Evolutionary conservation across 129 eudicot species (phyloP).

Genomic region (Deinandra increscens): DNA sequence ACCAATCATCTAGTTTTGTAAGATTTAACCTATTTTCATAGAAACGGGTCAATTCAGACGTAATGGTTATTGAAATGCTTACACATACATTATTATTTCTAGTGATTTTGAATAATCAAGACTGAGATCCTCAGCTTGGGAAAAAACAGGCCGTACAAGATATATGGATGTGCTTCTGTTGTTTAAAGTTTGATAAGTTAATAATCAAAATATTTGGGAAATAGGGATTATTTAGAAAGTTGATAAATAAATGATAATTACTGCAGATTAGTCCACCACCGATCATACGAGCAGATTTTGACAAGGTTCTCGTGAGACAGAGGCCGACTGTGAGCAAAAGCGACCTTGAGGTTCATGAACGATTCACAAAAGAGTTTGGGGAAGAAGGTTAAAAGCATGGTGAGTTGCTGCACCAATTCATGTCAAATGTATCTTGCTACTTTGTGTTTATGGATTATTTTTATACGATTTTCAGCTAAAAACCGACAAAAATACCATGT

Average conservation of each 20-base stretch:
- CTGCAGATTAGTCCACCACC: constrained; percentile 94
- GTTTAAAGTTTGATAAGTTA: too few relatives aligned
- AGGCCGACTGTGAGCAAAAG: constrained; percentile 97
- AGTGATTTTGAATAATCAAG: too few relatives aligned
- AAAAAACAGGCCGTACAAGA: too few relatives aligned
- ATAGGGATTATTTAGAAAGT: neutral
- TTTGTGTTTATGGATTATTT: constrained; percentile 19
- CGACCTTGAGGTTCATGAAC: constrained; percentile 92
- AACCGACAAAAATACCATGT: constrained; percentile 16
- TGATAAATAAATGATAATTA: neutral
- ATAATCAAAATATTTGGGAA: neutral
- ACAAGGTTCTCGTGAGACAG: constrained; percentile 84
- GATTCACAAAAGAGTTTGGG: constrained; percentile 93
- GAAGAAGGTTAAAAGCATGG: constrained; percentile 75
- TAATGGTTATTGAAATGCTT: neutral
- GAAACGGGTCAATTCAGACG: neutral
- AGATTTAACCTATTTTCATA: neutral
- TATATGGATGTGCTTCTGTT: too few relatives aligned
- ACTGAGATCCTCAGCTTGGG: too few relatives aligned
- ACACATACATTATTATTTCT: neutral
- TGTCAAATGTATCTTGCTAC: constrained; percentile 25
- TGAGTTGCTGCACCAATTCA: constrained; percentile 27
- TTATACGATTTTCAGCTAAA: constrained; percentile 23
- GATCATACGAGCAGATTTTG: constrained; percentile 73
- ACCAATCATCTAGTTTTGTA: neutral